Conservation (phyloP, 176 grass and related monocot genomes). For the Hordeum marinum region DNA sequence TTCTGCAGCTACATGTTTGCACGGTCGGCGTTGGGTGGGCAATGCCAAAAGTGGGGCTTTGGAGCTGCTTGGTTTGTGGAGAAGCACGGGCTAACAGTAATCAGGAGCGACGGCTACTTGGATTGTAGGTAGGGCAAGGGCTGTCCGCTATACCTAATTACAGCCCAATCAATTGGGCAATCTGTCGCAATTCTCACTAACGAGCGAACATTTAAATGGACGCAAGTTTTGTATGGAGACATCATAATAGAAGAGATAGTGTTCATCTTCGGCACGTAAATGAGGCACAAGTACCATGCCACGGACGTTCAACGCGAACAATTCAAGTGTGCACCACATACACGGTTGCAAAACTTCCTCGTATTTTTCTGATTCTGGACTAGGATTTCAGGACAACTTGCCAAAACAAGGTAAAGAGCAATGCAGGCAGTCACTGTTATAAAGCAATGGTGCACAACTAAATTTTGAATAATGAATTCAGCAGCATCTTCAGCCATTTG, state of each 20-base stretch:
- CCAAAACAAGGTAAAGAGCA: slow-evolving; percentile 12
- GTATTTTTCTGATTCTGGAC: slow-evolving; percentile 3
- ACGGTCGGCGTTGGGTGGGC: no score
- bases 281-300: not conserved
- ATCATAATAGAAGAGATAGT: not conserved
- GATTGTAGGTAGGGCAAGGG: not conserved
- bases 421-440: not conserved
- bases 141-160: not conserved
- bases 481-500: slow-evolving; percentile 18
- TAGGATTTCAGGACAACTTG: slow-evolving; percentile 24
- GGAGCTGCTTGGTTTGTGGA: not conserved
- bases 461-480: slow-evolving; percentile 47
- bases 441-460: slow-evolving; percentile 36
- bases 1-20: no score
- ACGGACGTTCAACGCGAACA: not conserved
- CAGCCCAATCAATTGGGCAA: not conserved
- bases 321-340: slow-evolving; percentile 18
- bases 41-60: not conserved
- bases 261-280: not conserved
- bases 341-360: slow-evolving; percentile 33
- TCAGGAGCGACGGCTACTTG: not conserved
- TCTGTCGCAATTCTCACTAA: not conserved
- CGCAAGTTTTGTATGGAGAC: not conserved
- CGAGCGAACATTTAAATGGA: not conserved
- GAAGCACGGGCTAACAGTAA: not conserved